Evolutionary conservation across 768 basidiomycete genomes (phyloP).

Genomic region (Clitopilus hobsonii): DNA sequence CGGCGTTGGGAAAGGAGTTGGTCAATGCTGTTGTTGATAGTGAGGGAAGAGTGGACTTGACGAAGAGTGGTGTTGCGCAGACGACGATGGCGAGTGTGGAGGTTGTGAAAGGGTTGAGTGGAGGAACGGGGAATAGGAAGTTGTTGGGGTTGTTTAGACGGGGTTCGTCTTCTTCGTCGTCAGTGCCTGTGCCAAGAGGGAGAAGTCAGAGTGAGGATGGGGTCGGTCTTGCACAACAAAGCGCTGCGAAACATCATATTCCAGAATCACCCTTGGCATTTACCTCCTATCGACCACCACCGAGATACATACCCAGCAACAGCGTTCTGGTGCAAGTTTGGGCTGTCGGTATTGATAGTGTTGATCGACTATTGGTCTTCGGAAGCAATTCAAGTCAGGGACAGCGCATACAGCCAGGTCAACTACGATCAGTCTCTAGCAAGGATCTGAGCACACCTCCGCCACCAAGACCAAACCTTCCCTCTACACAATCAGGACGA

Average conservation of each 20-base stretch:
- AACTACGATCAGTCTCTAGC: constrained; percentile 1
- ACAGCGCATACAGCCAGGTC: constrained; percentile 1
- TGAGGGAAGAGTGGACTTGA: constrained; percentile 64
- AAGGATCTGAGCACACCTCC: background rate
- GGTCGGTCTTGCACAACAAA: background rate
- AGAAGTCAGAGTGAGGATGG: constrained; percentile 14
- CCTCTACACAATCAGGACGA: constrained; percentile 5
- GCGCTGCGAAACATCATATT: background rate
- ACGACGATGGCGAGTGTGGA: constrained; percentile 88
- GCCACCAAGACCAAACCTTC: background rate
- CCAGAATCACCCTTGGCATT: constrained; percentile 45
- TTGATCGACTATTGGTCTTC: constrained; percentile 63
- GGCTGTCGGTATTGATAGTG: constrained; percentile 78
- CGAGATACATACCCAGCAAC: constrained; percentile 61
- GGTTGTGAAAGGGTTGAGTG: constrained; percentile 55
- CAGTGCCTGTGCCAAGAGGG: background rate
- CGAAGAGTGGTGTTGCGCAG: constrained; percentile 73
- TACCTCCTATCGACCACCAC: constrained; percentile 68
- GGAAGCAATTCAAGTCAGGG: constrained; percentile 19
- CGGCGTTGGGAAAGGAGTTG: constrained; percentile 6
- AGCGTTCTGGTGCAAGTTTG: constrained; percentile 84
- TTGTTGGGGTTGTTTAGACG: constrained; percentile 15
- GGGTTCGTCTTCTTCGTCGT: constrained; percentile 7
- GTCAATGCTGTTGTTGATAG: constrained; percentile 18
- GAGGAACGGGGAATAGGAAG: constrained; percentile 11